Evolutionary conservation across 345 rosid species (phyloP), one percentile per base, ranked within the genome.

Genomic region (Cardiospermum halicacabum): DNA sequence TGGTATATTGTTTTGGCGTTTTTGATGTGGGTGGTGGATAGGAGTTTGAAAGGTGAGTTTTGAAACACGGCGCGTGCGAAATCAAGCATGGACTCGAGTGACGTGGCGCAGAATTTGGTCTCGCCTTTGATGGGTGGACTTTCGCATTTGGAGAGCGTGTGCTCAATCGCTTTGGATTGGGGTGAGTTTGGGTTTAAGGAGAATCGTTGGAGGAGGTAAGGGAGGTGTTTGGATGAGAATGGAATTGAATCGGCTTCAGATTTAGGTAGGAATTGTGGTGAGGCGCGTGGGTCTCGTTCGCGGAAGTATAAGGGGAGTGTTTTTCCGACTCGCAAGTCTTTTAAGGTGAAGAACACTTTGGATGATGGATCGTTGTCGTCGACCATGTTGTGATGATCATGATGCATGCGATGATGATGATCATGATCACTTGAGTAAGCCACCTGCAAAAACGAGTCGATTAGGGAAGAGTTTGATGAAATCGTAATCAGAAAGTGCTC

Each of bases 41-140:
- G 1, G 7, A 56, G 50, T 27, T 48, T 42, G 61, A 78, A 68
- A 3, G 25, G 10, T 2, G 66, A 42, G 1, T 34, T 55, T n/a
- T n/a, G n/a, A 11, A 83, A 60, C 34, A 56, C 22, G 9, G 49
- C 24, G 22, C 19, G 75, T 7, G 62, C 77, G 39, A 66, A 82
- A 30, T 72, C 87, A 21, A 77, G 75, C 85, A 75, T 71, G 62
- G 85, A 75, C 57, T 85, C 84, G 3, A 78, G 48, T 11, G 87
- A 82, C 24, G 84, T 80, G 0, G 80, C 75, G 15, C 85, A 85
- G 22, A 45, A 19, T 56, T 80, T 78, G 54, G 64, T 71, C 66
- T 85, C 87, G 10, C 80, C 79, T 32, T 62, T 53, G 22, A 85
- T 72, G 27, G 84, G 74, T 8, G 58, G 1, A 0, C 49, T 1